Evolutionary conservation across 23 red algal genomes (phyloP).

Genomic region (Cyanidiococcus yangmingshanensis): DNA sequence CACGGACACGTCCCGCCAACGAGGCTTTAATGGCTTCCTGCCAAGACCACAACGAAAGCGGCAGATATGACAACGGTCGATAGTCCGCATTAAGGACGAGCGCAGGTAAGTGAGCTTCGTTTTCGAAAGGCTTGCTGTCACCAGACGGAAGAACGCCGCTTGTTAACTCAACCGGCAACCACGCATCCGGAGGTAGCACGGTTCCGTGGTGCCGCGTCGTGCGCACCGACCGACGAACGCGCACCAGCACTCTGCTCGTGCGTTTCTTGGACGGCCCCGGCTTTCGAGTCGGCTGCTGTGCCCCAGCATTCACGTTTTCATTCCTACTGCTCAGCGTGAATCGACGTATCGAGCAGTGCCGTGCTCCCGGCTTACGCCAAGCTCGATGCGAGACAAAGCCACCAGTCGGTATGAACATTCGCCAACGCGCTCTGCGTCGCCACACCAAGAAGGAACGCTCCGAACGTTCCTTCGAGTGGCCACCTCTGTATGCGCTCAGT

Average conservation of each 20-base stretch:
- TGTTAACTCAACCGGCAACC: not conserved
- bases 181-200: not conserved
- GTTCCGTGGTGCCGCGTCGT: not conserved
- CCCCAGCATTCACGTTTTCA: not conserved
- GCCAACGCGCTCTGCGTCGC: no score
- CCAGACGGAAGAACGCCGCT: not conserved
- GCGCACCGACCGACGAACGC: not conserved
- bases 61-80: slow-evolving; percentile 68
- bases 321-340: not conserved
- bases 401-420: not conserved
- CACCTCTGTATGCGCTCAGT: no score
- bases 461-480: no score
- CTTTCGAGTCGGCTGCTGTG: not conserved
- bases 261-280: not conserved
- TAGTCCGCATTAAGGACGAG: slow-evolving; percentile 91
- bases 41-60: slow-evolving; percentile 83
- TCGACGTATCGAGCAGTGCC: not conserved
- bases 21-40: slow-evolving; percentile 90
- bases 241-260: not conserved
- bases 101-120: slow-evolving; percentile 37
- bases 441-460: no score
- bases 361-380: not conserved
- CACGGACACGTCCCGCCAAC: slow-evolving; percentile 53
- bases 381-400: not conserved
- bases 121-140: not conserved